Conservation (phyloP, 495 filamentous ascomycete species). For the Jackrogersella multiformis region DNA sequence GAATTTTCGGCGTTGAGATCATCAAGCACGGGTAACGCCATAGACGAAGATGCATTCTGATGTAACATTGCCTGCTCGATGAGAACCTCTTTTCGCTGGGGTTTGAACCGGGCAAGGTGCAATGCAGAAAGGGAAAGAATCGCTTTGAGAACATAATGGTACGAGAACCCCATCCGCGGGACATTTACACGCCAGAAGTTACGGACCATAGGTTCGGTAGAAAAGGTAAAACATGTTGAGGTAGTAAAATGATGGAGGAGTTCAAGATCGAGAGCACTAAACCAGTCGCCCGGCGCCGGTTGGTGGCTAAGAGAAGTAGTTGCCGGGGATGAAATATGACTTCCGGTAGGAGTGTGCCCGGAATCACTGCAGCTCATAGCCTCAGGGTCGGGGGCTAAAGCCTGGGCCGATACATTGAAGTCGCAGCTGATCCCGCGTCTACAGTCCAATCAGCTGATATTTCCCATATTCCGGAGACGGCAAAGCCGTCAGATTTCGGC, state of each 20-base stretch:
- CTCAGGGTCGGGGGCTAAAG: not conserved
- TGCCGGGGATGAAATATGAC: conserved; percentile 14
- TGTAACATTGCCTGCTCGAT: conserved; percentile 59
- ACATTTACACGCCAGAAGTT: conserved; percentile 49
- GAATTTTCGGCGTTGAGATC: conserved; percentile 59
- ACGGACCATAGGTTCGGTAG: conserved; percentile 30
- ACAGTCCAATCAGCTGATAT: conserved; percentile 9
- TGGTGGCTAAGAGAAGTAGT: conserved; percentile 8
- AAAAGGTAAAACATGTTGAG: conserved; percentile 33
- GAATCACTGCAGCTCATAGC: not conserved
- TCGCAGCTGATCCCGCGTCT: conserved; percentile 37
- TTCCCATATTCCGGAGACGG: not conserved
- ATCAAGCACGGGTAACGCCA: conserved; percentile 57
- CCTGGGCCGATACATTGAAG: conserved; percentile 20
- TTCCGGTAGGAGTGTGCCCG: conserved; percentile 10
- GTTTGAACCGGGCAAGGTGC: conserved; percentile 57
- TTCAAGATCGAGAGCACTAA: conserved; percentile 35
- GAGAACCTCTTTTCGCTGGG: conserved; percentile 49
- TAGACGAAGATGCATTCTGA: conserved; percentile 57
- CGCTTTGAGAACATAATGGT: conserved; percentile 61
- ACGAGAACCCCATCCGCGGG: conserved; percentile 57
- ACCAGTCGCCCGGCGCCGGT: conserved; percentile 16
- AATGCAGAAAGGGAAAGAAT: conserved; percentile 62
- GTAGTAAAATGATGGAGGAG: conserved; percentile 40
- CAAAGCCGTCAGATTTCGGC: not conserved